Base-by-base conservation (phyloP, 2,329 filamentous ascomycete species). In the Penicillium brevicompactum region DNA sequence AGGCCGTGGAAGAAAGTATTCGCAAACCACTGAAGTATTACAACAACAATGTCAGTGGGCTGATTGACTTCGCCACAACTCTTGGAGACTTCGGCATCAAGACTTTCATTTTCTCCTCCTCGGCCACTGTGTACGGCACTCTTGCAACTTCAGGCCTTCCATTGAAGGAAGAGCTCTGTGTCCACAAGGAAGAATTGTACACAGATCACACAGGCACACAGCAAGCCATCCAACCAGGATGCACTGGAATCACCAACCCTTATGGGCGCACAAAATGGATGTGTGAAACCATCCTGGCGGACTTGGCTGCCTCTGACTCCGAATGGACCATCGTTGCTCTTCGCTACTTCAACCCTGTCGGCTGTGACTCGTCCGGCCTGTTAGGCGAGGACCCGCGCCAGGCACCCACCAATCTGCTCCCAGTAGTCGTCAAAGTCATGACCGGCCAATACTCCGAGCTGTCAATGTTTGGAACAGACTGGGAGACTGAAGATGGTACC, bases 211-310 rank as follows among this genome's bases (percentile, higher is more conserved):
- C 77, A 13, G 81, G 80, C 5, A 49, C 71, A 2, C 72, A 79
- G 48, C 74, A 72, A 30, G 69, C 69, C 10, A 72, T 77, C 30
- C 67, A 78, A 38, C 76, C 80, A 11, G 83, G 83, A 11, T 81
- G 78, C 31, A 75, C 79, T 14, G 84, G 85, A 9, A 78, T 88
- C 55, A 87, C 84, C 13, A 86, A 84, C 62, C 85, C 86, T 1
- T 88, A 88, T 64, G 86, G 85, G 16, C 79, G 86, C 49, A 84
- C 85, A 2, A 88, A 88, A 69, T 88, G 84, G 77, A 85, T 88
- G 72, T 84, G 83, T 56, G 86, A 88, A 66, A 84, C 84, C 8
- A 87, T 88, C 45, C 73, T 88, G 13, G 82, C 83, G 13, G 86
- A 88, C 65, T 71, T 86, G 40, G 84, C 84, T 13, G 72, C 76